Evolutionary conservation across 176 grass and related monocot species (phyloP), one percentile per base, ranked within the genome.

Genomic region (Avena insularis): DNA sequence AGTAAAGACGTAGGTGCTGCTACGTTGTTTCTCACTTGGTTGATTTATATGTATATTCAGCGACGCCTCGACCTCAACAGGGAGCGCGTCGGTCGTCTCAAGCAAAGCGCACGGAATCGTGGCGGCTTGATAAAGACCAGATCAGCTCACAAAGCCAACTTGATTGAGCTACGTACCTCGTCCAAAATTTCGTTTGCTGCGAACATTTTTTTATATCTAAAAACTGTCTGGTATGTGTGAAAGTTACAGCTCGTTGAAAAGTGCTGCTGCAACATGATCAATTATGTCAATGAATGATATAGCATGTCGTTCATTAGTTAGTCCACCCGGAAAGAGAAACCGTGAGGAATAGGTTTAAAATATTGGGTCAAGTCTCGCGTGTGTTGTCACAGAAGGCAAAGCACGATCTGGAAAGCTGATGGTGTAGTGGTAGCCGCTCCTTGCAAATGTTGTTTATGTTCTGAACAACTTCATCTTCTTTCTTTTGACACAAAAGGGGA

Each of bases 161-260:
- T 64, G 61, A 27, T 63, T 1, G 25, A 4, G 11, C 61, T 21
- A 40, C 38, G 38, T 40, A 64, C 61, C 61, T 64, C 61, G 61
- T 64, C 11, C 0, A 64, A 64, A 64, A 27, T 64, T 13, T 43
- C 17, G 23, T 14, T 72, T 84, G 43, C 0, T 5, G 10, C 13
- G 3, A 75, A n/a, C 16, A 20, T 15, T 66, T 23, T 58, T 67
- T 31, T 36, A 57, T 81, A 77, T 17, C 29, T 29, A 29, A 19
- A 14, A 59, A 40, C 2, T 8, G 54, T 84, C 19, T 2, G 20
- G 7, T 25, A 25, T n/a, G 8, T 25, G 23, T 20, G 56, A 56
- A 87, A 65, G 65, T 49, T 83, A 11, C 66, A 60, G 80, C 66
- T 56, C 23, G 74, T 91, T 84, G 85, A 8, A 83, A 83, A 7